Conservation (phyloP, 208 protist genomes). For the Dictyostelium gargantuum region DNA sequence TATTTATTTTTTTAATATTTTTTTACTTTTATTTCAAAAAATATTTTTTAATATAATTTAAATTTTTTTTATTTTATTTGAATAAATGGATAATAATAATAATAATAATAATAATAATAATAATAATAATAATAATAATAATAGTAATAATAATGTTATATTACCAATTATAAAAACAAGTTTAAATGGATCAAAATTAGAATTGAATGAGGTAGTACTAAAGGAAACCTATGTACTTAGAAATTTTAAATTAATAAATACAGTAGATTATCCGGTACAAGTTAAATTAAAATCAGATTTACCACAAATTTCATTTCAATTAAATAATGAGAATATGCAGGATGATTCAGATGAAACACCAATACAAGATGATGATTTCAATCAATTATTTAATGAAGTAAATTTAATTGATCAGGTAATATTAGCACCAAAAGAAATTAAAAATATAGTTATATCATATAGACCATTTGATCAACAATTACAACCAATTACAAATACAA, state of each 20-base stretch:
- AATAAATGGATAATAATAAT: not conserved
- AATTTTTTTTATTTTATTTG: too few relatives aligned
- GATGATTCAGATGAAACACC: conserved; percentile 63
- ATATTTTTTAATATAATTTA: too few relatives aligned
- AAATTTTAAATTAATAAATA: conserved; percentile 48
- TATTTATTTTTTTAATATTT: too few relatives aligned
- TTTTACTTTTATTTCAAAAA: too few relatives aligned
- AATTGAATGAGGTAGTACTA: conserved; percentile 70
- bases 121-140: too few relatives aligned
- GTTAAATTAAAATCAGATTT: conserved; percentile 71
- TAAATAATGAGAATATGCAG: conserved; percentile 77
- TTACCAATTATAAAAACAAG: conserved; percentile 65
- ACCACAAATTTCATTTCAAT: conserved; percentile 76
- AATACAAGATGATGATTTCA: conserved; percentile 72
- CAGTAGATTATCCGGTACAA: not conserved
- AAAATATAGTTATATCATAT: conserved; percentile 71
- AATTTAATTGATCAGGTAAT: conserved; percentile 67
- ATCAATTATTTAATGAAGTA: conserved; percentile 80
- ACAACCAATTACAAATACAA: not conserved
- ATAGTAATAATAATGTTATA: not conserved
- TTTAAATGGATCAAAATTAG: conserved; percentile 40
- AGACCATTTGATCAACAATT: conserved; percentile 16
- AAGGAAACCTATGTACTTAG: conserved; percentile 75
- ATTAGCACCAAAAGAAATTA: conserved; percentile 54
- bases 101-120: not conserved